Evolutionary conservation across 768 basidiomycete species (phyloP).

Genomic region (Podaxis pistillaris): DNA sequence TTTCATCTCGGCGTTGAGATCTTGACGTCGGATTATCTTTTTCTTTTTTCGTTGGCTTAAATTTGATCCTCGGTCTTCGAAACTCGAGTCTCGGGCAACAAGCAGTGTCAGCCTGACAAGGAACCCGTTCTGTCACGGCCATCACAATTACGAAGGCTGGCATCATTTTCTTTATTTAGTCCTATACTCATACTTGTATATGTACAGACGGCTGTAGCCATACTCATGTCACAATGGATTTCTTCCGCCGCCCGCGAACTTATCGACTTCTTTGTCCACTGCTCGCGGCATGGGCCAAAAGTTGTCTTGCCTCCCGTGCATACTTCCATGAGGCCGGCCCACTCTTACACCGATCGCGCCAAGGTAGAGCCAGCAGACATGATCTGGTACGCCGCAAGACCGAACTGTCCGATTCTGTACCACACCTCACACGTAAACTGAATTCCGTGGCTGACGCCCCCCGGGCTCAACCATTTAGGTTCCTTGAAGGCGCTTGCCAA

Average conservation of each 20-base stretch:
- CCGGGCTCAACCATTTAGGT: too few species aligned
- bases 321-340: too few species aligned
- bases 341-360: too few species aligned
- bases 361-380: too few species aligned
- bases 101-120: not conserved
- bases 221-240: not conserved
- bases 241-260: not conserved
- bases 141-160: not conserved
- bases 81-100: not conserved
- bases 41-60: not conserved
- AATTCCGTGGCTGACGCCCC: too few species aligned
- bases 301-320: not conserved
- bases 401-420: too few species aligned
- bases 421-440: too few species aligned
- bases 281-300: not conserved
- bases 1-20: not conserved
- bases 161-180: not conserved
- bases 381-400: too few species aligned
- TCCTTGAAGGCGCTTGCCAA: too few species aligned
- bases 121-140: not conserved
- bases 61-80: not conserved
- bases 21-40: conserved; percentile 11
- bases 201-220: not conserved
- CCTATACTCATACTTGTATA: not conserved
- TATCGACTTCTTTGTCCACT: not conserved